Evolutionary conservation across 2,329 filamentous ascomycete genomes (phyloP).

Genomic region (Diaporthe citrichinensis): DNA sequence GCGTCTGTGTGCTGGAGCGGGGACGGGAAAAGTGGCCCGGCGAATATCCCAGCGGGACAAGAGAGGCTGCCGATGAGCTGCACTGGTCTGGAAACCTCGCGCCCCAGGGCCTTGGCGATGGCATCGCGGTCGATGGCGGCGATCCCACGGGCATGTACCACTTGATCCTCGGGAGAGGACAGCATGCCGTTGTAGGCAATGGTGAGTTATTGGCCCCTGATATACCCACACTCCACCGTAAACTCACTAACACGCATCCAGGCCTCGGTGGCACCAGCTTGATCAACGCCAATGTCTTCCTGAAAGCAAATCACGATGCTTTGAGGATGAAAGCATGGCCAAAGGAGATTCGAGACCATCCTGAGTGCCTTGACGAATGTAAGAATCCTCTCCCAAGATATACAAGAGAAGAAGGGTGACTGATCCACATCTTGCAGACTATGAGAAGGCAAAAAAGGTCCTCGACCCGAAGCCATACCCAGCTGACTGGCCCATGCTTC

Average conservation of each 20-base stretch:
- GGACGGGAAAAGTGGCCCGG: constrained; percentile 77
- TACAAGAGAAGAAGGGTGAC: background rate
- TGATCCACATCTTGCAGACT: constrained; percentile 59
- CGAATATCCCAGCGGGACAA: constrained; percentile 68
- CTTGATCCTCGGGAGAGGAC: constrained; percentile 72
- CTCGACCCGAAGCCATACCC: constrained; percentile 73
- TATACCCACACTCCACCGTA: no score
- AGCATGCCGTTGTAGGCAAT: constrained; percentile 73
- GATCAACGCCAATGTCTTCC: constrained; percentile 77
- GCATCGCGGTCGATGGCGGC: constrained; percentile 60
- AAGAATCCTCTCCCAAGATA: constrained; percentile 46
- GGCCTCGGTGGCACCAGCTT: constrained; percentile 76
- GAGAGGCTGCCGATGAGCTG: constrained; percentile 64
- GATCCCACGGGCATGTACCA: constrained; percentile 75
- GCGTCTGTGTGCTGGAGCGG: constrained; percentile 75
- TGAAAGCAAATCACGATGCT: constrained; percentile 69
- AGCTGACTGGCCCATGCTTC: constrained; percentile 67
- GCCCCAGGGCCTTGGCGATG: constrained; percentile 55
- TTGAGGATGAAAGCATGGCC: constrained; percentile 72
- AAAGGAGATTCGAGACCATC: constrained; percentile 63
- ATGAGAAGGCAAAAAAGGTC: constrained; percentile 67
- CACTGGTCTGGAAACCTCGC: constrained; percentile 70
- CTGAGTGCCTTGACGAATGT: constrained; percentile 63
- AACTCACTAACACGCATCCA: constrained; percentile 43
- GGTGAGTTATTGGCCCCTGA: constrained; percentile 53